Conservation (phyloP, 2,329 filamentous ascomycete genomes). For the Pestalotiopsis fici region DNA sequence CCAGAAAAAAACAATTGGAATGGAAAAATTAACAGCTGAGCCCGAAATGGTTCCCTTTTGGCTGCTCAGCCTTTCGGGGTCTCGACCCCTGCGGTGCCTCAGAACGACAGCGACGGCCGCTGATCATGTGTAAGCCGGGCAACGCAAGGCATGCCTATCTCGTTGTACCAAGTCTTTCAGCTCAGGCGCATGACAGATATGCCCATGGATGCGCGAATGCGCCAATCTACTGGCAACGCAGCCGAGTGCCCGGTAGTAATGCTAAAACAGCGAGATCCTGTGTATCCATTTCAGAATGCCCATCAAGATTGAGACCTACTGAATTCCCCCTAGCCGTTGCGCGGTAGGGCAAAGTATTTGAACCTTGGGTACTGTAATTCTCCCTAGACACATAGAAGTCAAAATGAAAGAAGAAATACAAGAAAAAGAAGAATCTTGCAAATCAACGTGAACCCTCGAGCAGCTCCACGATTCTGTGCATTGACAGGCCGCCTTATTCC, state of each 20-base stretch:
- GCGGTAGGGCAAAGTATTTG: background rate
- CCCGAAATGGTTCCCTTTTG: background rate
- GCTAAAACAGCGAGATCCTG: background rate
- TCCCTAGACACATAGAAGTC: background rate
- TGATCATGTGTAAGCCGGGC: background rate
- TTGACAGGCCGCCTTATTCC: slow-evolving; percentile 2
- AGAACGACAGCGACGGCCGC: background rate
- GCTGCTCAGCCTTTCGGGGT: background rate
- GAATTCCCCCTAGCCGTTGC: background rate
- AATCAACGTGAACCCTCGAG: background rate
- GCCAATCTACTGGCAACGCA: slow-evolving; percentile 4
- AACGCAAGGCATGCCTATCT: background rate
- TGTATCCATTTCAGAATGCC: background rate
- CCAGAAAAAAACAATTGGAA: background rate
- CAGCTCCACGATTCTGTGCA: background rate
- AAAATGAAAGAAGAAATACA: background rate
- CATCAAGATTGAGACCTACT: background rate
- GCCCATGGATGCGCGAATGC: background rate
- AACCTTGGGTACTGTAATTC: background rate
- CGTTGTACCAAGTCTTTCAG: background rate
- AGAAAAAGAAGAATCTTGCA: background rate
- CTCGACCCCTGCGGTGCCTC: background rate
- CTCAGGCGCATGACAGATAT: background rate
- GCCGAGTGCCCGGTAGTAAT: background rate
- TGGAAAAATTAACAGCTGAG: background rate